Conservation (phyloP, 1,284 basidiomycete genomes). For the Takashimella tepidaria region DNA sequence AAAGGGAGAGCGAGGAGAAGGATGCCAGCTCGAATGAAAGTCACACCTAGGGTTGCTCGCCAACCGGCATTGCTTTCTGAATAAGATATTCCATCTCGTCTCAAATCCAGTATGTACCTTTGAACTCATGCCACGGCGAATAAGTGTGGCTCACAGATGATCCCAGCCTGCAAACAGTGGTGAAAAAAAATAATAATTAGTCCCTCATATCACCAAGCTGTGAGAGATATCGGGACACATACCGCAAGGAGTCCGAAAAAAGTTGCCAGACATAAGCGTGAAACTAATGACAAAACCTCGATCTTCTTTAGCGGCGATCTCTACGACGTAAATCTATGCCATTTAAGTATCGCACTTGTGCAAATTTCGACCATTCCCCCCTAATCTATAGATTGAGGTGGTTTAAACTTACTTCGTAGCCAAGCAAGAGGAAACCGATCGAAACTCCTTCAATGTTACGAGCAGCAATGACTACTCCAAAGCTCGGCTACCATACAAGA, state of each 20-base stretch:
- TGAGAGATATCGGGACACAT: no score
- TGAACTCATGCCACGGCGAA: background rate
- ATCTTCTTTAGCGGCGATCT: slow-evolving; percentile 26
- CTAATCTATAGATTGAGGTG: no score
- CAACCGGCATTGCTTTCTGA: slow-evolving; percentile 18
- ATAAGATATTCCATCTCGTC: slow-evolving; percentile 26
- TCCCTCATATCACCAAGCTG: background rate
- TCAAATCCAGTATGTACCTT: slow-evolving; percentile 1
- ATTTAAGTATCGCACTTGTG: no score
- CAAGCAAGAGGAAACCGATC: slow-evolving; percentile 24
- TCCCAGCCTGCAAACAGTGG: slow-evolving; percentile 15
- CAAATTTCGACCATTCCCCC: background rate
- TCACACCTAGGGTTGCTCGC: slow-evolving; percentile 20
- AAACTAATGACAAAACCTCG: slow-evolving; percentile 24
- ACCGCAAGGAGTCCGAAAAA: slow-evolving; percentile 25
- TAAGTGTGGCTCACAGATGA: slow-evolving; percentile 14
- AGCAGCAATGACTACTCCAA: slow-evolving; percentile 22
- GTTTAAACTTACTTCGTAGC: slow-evolving; percentile 19
- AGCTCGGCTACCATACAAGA: slow-evolving; percentile 19
- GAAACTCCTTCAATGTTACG: slow-evolving; percentile 23
- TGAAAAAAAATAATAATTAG: no score
- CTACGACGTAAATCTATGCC: slow-evolving; percentile 23
- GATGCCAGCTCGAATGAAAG: slow-evolving; percentile 22
- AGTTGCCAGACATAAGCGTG: slow-evolving; percentile 25
- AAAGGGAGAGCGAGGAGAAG: slow-evolving; percentile 19